A percentile compares a stretch with the other conserved stretches of the same genome.
Evolutionary conservation across 1,284 basidiomycete species (phyloP).

Genomic region (Salmacisia buchloeana): DNA sequence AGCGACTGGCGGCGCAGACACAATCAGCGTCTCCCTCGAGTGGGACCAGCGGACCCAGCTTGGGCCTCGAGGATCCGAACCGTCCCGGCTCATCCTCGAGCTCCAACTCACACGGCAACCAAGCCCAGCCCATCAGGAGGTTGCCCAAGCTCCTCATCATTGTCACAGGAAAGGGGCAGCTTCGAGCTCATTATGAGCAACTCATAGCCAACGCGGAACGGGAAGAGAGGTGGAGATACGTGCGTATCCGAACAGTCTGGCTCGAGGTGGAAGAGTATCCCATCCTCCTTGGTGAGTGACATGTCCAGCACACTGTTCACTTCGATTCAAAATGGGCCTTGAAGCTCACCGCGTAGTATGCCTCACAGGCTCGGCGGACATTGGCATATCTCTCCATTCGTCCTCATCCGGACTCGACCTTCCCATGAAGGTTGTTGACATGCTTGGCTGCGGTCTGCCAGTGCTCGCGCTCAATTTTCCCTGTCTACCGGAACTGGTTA

Average conservation of each 20-base stretch:
- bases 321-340: background rate
- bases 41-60: background rate
- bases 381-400: constrained; percentile 85
- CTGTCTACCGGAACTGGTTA: constrained; percentile 81
- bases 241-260: constrained; percentile 62
- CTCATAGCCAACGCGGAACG: constrained; percentile 60
- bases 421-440: constrained; percentile 99
- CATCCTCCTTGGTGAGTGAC: constrained; percentile 17
- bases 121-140: background rate
- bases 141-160: constrained; percentile 59
- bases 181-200: constrained; percentile 68
- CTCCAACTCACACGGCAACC: background rate
- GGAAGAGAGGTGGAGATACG: constrained; percentile 67
- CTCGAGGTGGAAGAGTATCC: constrained; percentile 38
- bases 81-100: constrained; percentile 18
- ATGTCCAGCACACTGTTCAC: constrained; percentile 9
- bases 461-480: constrained; percentile 83
- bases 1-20: background rate
- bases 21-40: constrained; percentile 6
- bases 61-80: no score
- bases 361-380: constrained; percentile 71
- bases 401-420: constrained; percentile 86
- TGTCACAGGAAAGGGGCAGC: constrained; percentile 86
- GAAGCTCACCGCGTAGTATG: background rate
- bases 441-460: constrained; percentile 93